Evolutionary conservation across 345 rosid species (phyloP).

Genomic region (Hypericum perforatum): DNA sequence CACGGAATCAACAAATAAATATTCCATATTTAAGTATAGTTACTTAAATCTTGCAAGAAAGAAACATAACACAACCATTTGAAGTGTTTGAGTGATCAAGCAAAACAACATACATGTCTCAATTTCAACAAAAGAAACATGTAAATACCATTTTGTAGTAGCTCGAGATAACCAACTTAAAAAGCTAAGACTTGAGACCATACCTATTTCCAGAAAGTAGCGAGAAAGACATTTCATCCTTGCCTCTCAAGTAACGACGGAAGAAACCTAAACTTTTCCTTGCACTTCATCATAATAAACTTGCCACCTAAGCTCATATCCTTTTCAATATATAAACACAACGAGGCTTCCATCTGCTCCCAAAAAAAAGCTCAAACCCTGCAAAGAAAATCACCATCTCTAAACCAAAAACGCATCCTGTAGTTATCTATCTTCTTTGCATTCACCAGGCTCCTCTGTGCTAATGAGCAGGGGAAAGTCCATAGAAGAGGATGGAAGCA

Average conservation of each 20-base stretch:
- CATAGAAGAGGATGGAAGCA: constrained; percentile 37
- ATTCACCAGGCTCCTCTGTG: constrained; percentile 2
- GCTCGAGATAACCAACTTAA: too few species aligned
- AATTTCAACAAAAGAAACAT: too few species aligned
- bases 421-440: too few species aligned
- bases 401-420: not conserved
- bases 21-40: too few species aligned
- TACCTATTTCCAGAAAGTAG: not conserved
- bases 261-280: constrained; percentile 26
- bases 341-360: not conserved
- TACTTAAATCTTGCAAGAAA: too few species aligned
- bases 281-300: constrained; percentile 32
- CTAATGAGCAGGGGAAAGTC: constrained; percentile 26
- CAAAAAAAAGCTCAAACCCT: not conserved
- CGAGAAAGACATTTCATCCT: constrained; percentile 2
- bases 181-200: too few species aligned
- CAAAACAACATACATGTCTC: constrained; percentile 3
- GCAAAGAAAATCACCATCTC: not conserved
- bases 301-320: constrained; percentile 32
- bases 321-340: constrained; percentile 2
- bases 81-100: not conserved
- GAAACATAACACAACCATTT: constrained; percentile 6
- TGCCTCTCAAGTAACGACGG: constrained; percentile 16
- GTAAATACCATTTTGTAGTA: too few species aligned
- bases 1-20: not conserved